Evolutionary conservation across 257 asterid genomes (phyloP), one percentile per base, ranked within the genome.

Genomic region (Solanum raphanifolium): DNA sequence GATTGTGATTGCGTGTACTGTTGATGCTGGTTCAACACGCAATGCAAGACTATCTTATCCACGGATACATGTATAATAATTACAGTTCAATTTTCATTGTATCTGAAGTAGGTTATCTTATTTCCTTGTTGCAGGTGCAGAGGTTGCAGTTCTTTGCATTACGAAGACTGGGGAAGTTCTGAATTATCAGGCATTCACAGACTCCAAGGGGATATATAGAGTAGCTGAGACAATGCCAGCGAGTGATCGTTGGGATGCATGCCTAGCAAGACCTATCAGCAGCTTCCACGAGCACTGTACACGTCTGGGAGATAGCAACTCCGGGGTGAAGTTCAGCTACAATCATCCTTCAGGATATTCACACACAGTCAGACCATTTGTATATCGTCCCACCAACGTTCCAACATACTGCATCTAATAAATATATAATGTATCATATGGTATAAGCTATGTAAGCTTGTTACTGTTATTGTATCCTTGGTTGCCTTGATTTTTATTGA

Each of bases 171-270:
- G 98, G 2, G 98, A 96, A 87, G 99, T 96, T 87, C 87, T 96
- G 27, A 96, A 96, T 87, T 95, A 96, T 84, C 99, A 96, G 86
- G 98, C 99, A 23, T 96, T 95, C 93, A 94, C 99, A 39, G 90
- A 94, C 82, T 76, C 93, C 13, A 92, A 94, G 21, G 99, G 99
- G 71, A 76, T 93, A 32, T 96, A 94, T 90, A 90, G 93, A 8
- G 98, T 96, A 48, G 98, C 98, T 4, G 99, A 96, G 93, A 95
- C 99, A 6, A 96, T 96, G 99, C 95, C 99, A 5, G 98, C 92
- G 93, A 92, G 96, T 68, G 99, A 95, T 79, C 94, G 98, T 41
- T 96, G 99, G 98, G 97, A 94, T 87, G 95, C 98, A 4, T 96
- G 99, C 89, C 90, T 96, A 3, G 97, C 98, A 3, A 91, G 99